These are phyloP conservation scores for Linnemannia hyalina DNA, from an alignment of 192 early-diverging fungal species.

Conservation along the genomic window DNA sequence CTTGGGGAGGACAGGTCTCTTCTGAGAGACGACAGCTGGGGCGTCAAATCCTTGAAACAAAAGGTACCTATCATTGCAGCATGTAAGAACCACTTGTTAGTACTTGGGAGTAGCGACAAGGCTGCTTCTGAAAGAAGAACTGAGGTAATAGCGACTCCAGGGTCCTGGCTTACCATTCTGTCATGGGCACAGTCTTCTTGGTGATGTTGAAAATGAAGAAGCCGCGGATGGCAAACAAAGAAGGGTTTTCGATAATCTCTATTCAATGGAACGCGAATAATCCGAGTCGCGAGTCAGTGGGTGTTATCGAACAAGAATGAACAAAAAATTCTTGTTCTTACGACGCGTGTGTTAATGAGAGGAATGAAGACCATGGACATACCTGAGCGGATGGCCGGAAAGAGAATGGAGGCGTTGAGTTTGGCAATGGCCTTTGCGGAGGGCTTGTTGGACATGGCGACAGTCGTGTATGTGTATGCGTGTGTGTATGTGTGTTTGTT, in stretches of 20 bases:
- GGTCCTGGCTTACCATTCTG: constrained; percentile 26
- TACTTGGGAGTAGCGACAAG: not conserved
- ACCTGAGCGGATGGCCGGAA: constrained; percentile 53
- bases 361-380: not conserved
- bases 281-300: not conserved
- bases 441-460: constrained; percentile 37
- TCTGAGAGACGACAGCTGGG: constrained; percentile 36
- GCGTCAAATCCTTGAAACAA: constrained; percentile 50
- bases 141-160: not conserved
- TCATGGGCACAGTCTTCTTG: constrained; percentile 39
- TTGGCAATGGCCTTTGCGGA: constrained; percentile 51
- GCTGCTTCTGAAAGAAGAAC: too few species aligned
- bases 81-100: too few species aligned
- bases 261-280: not conserved
- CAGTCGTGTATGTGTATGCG: not conserved
- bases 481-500: not conserved
- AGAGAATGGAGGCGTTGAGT: constrained; percentile 51
- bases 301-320: not conserved
- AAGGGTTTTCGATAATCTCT: constrained; percentile 41
- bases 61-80: constrained; percentile 22
- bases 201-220: constrained; percentile 54
- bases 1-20: constrained; percentile 48
- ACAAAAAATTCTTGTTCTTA: not conserved
- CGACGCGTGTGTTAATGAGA: not conserved
- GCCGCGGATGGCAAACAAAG: constrained; percentile 46